These are phyloP conservation scores for Venturiaceae sp. DNA, from an alignment of 2,329 filamentous ascomycete species.

Conservation along the genomic window DNA sequence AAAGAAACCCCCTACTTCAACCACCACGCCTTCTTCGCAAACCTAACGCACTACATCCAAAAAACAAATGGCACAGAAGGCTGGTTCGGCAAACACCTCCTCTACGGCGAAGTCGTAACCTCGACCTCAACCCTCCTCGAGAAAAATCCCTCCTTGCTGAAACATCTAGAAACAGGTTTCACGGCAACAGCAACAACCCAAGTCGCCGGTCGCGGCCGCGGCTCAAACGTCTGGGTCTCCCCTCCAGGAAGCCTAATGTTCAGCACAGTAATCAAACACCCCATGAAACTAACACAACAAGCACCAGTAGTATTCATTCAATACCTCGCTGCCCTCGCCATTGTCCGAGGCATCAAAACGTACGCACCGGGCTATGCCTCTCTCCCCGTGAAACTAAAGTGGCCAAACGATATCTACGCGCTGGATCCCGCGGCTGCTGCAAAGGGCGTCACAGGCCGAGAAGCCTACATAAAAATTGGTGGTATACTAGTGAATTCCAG, in stretches of 20 bases:
- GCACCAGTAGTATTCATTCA: constrained; percentile 89
- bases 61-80: constrained; percentile 44
- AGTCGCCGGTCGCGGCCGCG: constrained; percentile 77
- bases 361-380: constrained; percentile 69
- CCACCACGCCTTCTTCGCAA: constrained; percentile 67
- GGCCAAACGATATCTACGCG: constrained; percentile 82
- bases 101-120: constrained; percentile 88
- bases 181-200: constrained; percentile 81
- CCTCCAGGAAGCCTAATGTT: constrained; percentile 81
- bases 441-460: constrained; percentile 39
- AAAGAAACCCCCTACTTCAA: constrained; percentile 81
- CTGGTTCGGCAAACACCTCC: constrained; percentile 64
- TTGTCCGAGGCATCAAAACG: constrained; percentile 69
- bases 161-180: constrained; percentile 72
- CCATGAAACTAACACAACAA: constrained; percentile 57
- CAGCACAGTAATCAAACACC: constrained; percentile 79
- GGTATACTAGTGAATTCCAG: constrained; percentile 87
- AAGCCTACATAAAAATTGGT: constrained; percentile 74
- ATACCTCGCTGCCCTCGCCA: constrained; percentile 82
- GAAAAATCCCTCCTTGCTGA: constrained; percentile 73
- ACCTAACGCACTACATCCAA: constrained; percentile 50
- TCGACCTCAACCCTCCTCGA: constrained; percentile 91
- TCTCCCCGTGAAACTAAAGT: constrained; percentile 80
- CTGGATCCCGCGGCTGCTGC: constrained; percentile 17
- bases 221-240: constrained; percentile 89